Conservation (phyloP, 306 rosid genomes). For the Elaeagnus macrophylla region DNA sequence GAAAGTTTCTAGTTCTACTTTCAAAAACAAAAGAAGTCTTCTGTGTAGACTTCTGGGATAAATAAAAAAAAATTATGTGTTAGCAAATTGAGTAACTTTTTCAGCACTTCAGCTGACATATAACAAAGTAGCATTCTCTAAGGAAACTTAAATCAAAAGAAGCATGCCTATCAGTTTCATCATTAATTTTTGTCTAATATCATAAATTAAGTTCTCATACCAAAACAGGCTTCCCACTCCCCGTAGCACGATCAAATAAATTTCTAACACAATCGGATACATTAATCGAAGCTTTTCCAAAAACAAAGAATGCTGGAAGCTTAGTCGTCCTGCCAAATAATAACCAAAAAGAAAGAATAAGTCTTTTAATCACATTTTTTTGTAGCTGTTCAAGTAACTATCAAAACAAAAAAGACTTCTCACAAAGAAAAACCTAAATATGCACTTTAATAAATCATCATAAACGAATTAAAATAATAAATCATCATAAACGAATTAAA, state of each 20-base stretch:
- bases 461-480: background rate
- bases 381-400: no score
- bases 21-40: no score
- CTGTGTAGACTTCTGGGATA: no score
- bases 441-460: background rate
- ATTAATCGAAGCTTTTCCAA: slow-evolving; percentile 64
- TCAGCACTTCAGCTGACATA: no score
- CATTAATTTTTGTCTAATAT: no score
- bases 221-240: slow-evolving; percentile 45
- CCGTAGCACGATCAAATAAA: slow-evolving; percentile 28
- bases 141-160: no score
- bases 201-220: slow-evolving; percentile 23
- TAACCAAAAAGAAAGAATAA: slow-evolving; percentile 11
- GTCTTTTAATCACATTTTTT: background rate
- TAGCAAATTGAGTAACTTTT: no score
- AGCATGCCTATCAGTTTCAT: no score
- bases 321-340: slow-evolving; percentile 51
- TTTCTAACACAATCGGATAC: slow-evolving; percentile 38
- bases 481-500: no score
- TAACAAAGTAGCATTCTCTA: no score
- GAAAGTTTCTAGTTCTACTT: no score
- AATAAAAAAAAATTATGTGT: no score
- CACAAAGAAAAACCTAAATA: background rate
- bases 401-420: background rate
- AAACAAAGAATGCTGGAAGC: slow-evolving; percentile 67